Conservation (phyloP, 345 rosid genomes). For the Abelmoschus esculentus region DNA sequence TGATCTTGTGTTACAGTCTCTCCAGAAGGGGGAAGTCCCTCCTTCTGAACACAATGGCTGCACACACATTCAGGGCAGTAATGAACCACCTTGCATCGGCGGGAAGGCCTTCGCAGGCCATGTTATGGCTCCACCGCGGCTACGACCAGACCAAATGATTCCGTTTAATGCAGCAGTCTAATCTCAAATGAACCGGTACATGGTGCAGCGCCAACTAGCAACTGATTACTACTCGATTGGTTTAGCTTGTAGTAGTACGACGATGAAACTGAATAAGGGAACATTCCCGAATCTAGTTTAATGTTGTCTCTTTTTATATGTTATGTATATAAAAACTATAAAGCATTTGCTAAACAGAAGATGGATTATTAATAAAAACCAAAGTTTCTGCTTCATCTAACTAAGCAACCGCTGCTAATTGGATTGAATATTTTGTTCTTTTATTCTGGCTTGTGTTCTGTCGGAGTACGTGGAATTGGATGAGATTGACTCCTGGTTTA, state of each 20-base stretch:
- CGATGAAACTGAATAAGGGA: neutral
- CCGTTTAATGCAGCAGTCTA: neutral
- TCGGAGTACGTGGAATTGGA: too few species aligned
- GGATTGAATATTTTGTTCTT: neutral
- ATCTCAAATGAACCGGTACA: neutral
- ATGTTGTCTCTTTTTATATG: neutral
- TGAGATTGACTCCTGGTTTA: too few species aligned
- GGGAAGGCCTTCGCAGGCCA: conserved; percentile 18
- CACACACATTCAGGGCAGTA: conserved; percentile 2
- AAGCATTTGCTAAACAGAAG: neutral
- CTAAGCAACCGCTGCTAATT: too few species aligned
- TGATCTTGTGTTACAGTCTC: neutral
- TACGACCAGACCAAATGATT: neutral
- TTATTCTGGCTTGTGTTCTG: too few species aligned
- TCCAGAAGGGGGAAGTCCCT: conserved; percentile 6
- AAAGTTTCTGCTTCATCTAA: neutral
- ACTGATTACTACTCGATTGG: neutral
- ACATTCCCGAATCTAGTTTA: neutral
- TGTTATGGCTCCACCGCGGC: neutral
- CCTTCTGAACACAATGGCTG: conserved; percentile 10
- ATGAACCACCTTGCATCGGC: conserved; percentile 14
- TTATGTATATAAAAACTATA: neutral
- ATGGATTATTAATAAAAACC: neutral
- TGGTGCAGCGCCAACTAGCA: neutral
- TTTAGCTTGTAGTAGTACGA: neutral